phyloP scores from a whole-genome alignment of 2,329 filamentous ascomycete genomes.

The Colletotrichum agaves region DNA sequence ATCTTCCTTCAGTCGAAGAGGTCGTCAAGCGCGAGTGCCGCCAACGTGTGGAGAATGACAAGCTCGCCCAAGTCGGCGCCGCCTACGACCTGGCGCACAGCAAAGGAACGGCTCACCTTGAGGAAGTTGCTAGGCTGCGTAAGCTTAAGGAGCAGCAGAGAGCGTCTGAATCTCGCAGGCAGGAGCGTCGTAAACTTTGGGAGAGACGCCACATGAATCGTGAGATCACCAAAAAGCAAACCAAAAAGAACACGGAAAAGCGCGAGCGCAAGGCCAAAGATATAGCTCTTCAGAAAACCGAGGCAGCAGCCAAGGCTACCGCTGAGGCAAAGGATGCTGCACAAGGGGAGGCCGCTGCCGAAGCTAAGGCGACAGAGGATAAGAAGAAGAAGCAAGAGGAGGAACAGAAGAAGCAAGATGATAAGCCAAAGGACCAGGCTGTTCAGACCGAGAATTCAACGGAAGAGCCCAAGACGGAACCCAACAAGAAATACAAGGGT shows the following conservation, averaged over 20 bases:
- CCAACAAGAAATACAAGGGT: neutral
- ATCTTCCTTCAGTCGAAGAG: constrained; percentile 61
- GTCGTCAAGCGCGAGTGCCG: constrained; percentile 64
- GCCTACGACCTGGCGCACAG: constrained; percentile 70
- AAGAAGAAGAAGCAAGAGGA: constrained; percentile 36
- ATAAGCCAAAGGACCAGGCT: constrained; percentile 22
- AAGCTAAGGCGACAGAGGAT: constrained; percentile 41
- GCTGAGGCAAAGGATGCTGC: constrained; percentile 42
- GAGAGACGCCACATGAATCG: constrained; percentile 58
- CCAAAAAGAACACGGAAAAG: constrained; percentile 52
- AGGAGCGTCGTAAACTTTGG: constrained; percentile 60
- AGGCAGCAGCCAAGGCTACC: constrained; percentile 39
- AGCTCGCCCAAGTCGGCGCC: constrained; percentile 66
- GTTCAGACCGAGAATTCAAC: constrained; percentile 32
- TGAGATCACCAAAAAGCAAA: constrained; percentile 54
- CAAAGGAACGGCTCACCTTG: constrained; percentile 64
- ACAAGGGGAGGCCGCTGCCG: constrained; percentile 43
- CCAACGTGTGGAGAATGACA: constrained; percentile 63
- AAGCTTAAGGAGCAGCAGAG: constrained; percentile 62
- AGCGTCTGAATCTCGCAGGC: constrained; percentile 57
- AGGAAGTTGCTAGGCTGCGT: constrained; percentile 60
- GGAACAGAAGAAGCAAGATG: constrained; percentile 41
- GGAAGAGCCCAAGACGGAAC: constrained; percentile 15
- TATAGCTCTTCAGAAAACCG: constrained; percentile 6
- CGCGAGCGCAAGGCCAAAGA: constrained; percentile 41